phyloP scores from a whole-genome alignment of 2,329 filamentous ascomycete species.

The Fusarium robinianum region DNA sequence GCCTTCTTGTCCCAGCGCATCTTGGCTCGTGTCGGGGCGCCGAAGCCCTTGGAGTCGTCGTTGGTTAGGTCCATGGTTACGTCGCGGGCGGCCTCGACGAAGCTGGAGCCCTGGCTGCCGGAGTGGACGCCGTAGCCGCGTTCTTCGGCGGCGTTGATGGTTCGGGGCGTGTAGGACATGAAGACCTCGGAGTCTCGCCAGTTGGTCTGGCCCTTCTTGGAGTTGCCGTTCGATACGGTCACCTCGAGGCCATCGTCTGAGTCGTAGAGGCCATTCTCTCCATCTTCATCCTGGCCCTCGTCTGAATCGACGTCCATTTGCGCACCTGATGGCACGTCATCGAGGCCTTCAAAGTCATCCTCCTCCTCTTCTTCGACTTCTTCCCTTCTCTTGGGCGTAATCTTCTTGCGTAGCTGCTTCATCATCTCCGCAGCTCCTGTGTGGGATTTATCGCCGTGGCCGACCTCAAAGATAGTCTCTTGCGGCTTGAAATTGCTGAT shows the following conservation, averaged over 20 bases:
- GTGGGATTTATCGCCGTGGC: constrained; percentile 68
- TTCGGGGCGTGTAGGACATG: constrained; percentile 92
- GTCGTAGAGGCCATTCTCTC: constrained; percentile 54
- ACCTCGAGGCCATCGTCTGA: constrained; percentile 70
- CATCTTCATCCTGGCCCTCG: constrained; percentile 34
- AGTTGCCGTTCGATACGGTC: constrained; percentile 65
- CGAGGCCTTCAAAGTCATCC: constrained; percentile 39
- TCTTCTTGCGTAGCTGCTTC: constrained; percentile 71
- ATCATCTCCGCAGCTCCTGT: constrained; percentile 75
- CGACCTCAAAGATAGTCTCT: constrained; percentile 97
- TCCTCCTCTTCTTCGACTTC: constrained; percentile 49
- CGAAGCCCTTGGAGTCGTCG: constrained; percentile 85
- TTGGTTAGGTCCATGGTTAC: constrained; percentile 91
- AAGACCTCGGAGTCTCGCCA: constrained; percentile 89
- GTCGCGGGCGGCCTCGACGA: constrained; percentile 83
- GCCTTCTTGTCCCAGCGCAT: constrained; percentile 98
- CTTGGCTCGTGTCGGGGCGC: constrained; percentile 70
- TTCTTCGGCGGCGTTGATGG: constrained; percentile 81
- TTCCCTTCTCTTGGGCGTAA: constrained; percentile 60
- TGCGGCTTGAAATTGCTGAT: constrained; percentile 87
- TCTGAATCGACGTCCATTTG: constrained; percentile 40
- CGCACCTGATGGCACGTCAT: constrained; percentile 40
- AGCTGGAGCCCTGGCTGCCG: constrained; percentile 74
- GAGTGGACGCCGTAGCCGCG: constrained; percentile 92
- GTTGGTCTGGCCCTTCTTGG: constrained; percentile 60